Conservation (phyloP, 257 asterid genomes). For the Catharanthus roseus region DNA sequence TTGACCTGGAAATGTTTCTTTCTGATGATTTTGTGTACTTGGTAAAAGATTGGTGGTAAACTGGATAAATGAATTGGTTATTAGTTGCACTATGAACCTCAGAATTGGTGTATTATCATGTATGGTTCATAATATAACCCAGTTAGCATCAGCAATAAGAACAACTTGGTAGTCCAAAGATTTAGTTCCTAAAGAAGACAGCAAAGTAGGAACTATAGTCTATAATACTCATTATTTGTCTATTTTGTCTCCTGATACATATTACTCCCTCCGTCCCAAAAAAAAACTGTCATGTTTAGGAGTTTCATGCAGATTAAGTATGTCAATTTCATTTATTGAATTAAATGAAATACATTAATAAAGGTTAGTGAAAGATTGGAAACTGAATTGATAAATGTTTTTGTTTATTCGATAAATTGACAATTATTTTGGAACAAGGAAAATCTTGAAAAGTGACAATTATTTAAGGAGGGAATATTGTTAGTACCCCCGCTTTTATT, state of each 20-base stretch:
- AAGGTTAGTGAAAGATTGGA: no score
- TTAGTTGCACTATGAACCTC: not conserved
- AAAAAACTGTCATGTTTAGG: no score
- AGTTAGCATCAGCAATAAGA: not conserved
- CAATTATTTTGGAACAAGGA: no score
- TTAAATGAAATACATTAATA: no score
- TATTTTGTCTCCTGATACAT: not conserved
- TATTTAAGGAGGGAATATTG: no score
- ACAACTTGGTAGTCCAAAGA: not conserved
- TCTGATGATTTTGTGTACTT: not conserved
- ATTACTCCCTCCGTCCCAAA: no score
- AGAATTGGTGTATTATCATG: not conserved
- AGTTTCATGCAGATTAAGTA: no score
- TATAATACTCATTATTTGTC: not conserved
- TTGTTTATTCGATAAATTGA: no score
- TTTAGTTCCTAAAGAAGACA: not conserved
- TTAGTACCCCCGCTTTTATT: not conserved
- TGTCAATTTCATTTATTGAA: no score
- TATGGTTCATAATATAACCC: not conserved
- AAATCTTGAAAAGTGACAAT: no score
- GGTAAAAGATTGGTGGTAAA: not conserved
- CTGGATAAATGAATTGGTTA: not conserved
- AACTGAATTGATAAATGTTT: no score
- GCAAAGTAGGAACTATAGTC: not conserved
- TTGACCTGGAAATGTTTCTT: conserved; percentile 8